Evolutionary conservation across 2,329 filamentous ascomycete genomes (phyloP).

Genomic region (Arthrobotrys pseudoclavata): DNA sequence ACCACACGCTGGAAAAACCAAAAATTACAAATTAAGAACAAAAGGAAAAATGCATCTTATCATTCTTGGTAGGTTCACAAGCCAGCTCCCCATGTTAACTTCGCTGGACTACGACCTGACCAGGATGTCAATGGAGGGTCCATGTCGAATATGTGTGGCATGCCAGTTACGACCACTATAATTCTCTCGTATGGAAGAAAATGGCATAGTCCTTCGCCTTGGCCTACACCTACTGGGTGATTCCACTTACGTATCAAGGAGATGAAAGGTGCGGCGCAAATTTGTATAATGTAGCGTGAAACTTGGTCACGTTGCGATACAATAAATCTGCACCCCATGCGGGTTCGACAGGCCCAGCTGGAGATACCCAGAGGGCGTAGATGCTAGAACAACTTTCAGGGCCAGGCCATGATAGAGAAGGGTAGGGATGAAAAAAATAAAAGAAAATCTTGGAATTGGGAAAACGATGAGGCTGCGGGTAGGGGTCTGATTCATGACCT

Average conservation of each 20-base stretch:
- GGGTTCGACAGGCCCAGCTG: constrained; percentile 8
- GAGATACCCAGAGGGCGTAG: constrained; percentile 16
- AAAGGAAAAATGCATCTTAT: constrained; percentile 1
- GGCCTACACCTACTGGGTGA: constrained; percentile 43
- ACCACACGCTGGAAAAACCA: constrained; percentile 12
- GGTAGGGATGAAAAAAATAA: constrained; percentile 1
- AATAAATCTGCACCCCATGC: constrained; percentile 37
- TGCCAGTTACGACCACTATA: constrained; percentile 43
- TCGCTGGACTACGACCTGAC: constrained; percentile 39
- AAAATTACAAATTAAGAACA: constrained; percentile 19
- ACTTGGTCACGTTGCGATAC: constrained; percentile 43
- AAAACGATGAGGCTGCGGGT: constrained; percentile 23
- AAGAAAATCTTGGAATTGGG: constrained; percentile 39
- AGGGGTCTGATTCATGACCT: constrained; percentile 38
- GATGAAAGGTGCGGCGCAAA: constrained; percentile 46
- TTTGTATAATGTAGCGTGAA: constrained; percentile 44
- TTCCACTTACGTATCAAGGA: constrained; percentile 44
- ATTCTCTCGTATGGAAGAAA: constrained; percentile 51
- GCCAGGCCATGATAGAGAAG: constrained; percentile 21
- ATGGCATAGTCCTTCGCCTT: constrained; percentile 33
- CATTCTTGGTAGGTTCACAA: constrained; percentile 50
- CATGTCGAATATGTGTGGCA: constrained; percentile 32
- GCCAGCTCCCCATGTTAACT: constrained; percentile 33
- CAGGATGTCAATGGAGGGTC: constrained; percentile 30
- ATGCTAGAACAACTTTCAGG: constrained; percentile 5